Evolutionary conservation across 768 basidiomycete species (phyloP).

Genomic region (Tylopilus balloui): DNA sequence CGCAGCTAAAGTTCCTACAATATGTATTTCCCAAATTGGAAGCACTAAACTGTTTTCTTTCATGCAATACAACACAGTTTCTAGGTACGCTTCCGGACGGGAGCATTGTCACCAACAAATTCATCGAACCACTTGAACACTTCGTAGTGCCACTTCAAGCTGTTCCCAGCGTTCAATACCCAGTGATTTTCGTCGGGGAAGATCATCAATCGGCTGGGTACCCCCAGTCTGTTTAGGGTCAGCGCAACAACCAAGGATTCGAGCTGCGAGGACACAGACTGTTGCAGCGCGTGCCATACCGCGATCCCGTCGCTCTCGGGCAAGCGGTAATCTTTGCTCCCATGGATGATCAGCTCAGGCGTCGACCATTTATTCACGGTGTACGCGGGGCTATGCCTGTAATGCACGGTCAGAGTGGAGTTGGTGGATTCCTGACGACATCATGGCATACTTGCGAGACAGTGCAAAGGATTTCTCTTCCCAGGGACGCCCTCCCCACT

Average conservation of each 20-base stretch:
- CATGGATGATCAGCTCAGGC: slow-evolving; percentile 80
- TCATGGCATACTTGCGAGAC: slow-evolving; percentile 51
- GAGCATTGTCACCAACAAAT: slow-evolving; percentile 44
- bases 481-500: slow-evolving; percentile 84
- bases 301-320: slow-evolving; percentile 82
- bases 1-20: not conserved
- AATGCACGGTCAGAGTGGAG: not conserved
- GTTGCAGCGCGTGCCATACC: slow-evolving; percentile 81
- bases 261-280: slow-evolving; percentile 44
- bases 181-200: slow-evolving; percentile 94
- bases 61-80: not conserved
- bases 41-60: not conserved
- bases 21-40: not conserved
- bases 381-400: slow-evolving; percentile 73
- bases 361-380: slow-evolving; percentile 83
- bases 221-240: slow-evolving; percentile 44
- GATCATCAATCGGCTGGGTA: slow-evolving; percentile 74
- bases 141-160: slow-evolving; percentile 93
- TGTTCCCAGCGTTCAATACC: slow-evolving; percentile 79
- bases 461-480: slow-evolving; percentile 50
- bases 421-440: not conserved
- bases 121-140: slow-evolving; percentile 87
- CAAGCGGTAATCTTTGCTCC: slow-evolving; percentile 84
- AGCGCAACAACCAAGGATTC: not conserved
- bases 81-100: slow-evolving; percentile 12